Evolutionary conservation across 306 rosid genomes (phyloP).

Genomic region (barrel medic (Medicago truncatula)): DNA sequence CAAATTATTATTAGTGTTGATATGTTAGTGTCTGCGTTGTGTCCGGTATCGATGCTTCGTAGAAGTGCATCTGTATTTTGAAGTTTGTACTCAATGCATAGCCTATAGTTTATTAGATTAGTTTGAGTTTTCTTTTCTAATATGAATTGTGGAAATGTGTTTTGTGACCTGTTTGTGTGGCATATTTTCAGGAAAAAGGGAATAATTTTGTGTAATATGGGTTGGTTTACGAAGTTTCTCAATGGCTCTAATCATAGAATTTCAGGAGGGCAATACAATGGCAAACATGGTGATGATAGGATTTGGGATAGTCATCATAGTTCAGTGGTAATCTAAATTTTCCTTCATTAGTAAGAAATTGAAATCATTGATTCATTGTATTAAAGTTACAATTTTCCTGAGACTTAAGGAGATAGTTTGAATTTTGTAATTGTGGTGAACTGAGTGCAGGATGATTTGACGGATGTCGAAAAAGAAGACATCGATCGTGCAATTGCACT

Average conservation of each 20-base stretch:
- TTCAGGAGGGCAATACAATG: slow-evolving; percentile 55
- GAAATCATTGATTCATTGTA: slow-evolving; percentile 11
- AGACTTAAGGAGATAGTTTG: slow-evolving; percentile 22
- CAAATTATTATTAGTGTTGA: too few species aligned
- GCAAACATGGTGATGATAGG: slow-evolving; percentile 60
- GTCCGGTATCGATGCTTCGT: too few species aligned
- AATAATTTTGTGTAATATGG: slow-evolving; percentile 56
- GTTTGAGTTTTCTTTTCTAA: slow-evolving; percentile 18
- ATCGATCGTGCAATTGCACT: slow-evolving; percentile 72
- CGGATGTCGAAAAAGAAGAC: slow-evolving; percentile 66
- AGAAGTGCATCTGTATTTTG: slow-evolving; percentile 7
- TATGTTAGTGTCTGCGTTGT: too few species aligned
- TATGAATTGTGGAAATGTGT: slow-evolving; percentile 18
- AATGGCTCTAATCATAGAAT: slow-evolving; percentile 67
- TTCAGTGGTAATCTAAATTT: slow-evolving; percentile 62
- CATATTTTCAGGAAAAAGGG: slow-evolving; percentile 51
- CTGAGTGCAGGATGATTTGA: slow-evolving; percentile 67
- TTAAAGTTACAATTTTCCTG: neutral
- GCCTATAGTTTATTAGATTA: slow-evolving; percentile 5
- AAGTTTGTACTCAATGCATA: slow-evolving; percentile 27
- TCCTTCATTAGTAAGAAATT: slow-evolving; percentile 23
- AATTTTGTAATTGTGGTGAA: slow-evolving; percentile 38
- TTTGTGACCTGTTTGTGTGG: slow-evolving; percentile 21
- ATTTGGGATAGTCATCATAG: slow-evolving; percentile 57
- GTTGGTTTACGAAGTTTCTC: slow-evolving; percentile 80